Percentiles rank a stretch among this genome's conserved stretches.
Evolutionary conservation across 106 monocot species (phyloP).

Genomic region (Apostasia shenzhenica): DNA sequence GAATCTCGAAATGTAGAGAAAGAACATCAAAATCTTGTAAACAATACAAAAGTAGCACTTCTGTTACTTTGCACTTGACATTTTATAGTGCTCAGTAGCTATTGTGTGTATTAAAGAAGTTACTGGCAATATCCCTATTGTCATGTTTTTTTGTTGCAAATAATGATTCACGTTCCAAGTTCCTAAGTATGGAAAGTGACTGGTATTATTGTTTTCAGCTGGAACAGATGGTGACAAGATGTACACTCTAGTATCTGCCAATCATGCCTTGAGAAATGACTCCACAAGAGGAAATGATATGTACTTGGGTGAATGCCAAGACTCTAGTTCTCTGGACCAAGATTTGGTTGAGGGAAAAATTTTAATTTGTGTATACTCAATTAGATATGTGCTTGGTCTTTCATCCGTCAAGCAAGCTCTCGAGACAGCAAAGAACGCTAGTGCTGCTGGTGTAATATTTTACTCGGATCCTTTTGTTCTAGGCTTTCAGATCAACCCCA

Average conservation of each 20-base stretch:
- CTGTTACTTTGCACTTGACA: too few relatives aligned
- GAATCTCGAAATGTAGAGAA: too few relatives aligned
- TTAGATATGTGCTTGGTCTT: slow-evolving; percentile 85
- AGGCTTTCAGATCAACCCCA: slow-evolving; percentile 91
- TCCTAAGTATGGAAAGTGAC: neutral
- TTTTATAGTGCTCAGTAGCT: too few relatives aligned
- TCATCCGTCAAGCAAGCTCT: slow-evolving; percentile 84
- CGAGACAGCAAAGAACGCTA: slow-evolving; percentile 80
- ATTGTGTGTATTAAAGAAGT: too few relatives aligned
- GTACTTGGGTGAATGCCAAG: slow-evolving; percentile 91
- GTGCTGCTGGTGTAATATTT: slow-evolving; percentile 80
- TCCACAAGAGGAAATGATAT: slow-evolving; percentile 32
- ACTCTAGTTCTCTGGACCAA: slow-evolving; percentile 55
- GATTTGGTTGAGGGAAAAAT: slow-evolving; percentile 62
- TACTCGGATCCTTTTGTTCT: slow-evolving; percentile 88
- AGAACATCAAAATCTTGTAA: too few relatives aligned
- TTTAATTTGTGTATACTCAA: slow-evolving; percentile 80
- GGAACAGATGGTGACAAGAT: slow-evolving; percentile 67
- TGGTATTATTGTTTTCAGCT: slow-evolving; percentile 45
- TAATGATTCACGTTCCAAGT: neutral
- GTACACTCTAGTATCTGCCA: slow-evolving; percentile 70
- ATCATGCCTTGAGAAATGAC: slow-evolving; percentile 63
- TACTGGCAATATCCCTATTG: too few relatives aligned
- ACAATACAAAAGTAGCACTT: too few relatives aligned
- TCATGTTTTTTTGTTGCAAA: neutral